These are phyloP conservation scores for Aspergillus taichungensis DNA, from an alignment of 495 filamentous ascomycete genomes.

Conservation along the genomic window DNA sequence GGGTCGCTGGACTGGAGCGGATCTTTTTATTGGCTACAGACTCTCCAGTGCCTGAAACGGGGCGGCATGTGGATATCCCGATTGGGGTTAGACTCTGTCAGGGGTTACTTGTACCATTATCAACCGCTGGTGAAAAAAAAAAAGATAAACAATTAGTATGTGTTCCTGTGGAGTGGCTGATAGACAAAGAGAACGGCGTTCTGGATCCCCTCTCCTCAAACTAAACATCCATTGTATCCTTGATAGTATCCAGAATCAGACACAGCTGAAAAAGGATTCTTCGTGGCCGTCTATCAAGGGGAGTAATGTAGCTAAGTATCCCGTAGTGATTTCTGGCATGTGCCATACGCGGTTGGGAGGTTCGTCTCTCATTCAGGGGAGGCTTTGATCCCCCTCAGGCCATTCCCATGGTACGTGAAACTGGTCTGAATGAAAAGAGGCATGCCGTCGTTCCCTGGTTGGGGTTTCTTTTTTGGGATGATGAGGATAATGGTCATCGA, in stretches of 20 bases:
- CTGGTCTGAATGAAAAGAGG: too few species aligned
- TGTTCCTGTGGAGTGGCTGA: too few species aligned
- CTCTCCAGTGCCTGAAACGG: conserved; percentile 5
- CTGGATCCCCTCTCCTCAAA: too few species aligned
- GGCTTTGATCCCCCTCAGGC: neutral
- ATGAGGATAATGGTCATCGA: too few species aligned
- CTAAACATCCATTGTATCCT: too few species aligned
- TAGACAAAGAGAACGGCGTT: too few species aligned
- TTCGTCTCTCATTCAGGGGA: neutral
- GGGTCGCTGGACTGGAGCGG: neutral
- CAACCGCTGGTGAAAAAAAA: too few species aligned
- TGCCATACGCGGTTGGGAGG: conserved; percentile 3
- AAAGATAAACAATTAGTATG: too few species aligned
- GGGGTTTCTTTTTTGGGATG: too few species aligned
- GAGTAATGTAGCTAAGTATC: conserved; percentile 2
- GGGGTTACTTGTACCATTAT: neutral
- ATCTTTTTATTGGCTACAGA: neutral
- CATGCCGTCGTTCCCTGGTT: too few species aligned
- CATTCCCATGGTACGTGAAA: too few species aligned
- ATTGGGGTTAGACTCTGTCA: neutral
- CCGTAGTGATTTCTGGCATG: neutral
- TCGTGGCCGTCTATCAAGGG: neutral
- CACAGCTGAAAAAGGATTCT: neutral
- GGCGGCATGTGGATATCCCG: neutral
- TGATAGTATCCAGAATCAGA: too few species aligned